These are phyloP conservation scores for Sphagnum contortum DNA, from an alignment of 225 moss, liverwort and hornwort species.

Conservation along the genomic window DNA sequence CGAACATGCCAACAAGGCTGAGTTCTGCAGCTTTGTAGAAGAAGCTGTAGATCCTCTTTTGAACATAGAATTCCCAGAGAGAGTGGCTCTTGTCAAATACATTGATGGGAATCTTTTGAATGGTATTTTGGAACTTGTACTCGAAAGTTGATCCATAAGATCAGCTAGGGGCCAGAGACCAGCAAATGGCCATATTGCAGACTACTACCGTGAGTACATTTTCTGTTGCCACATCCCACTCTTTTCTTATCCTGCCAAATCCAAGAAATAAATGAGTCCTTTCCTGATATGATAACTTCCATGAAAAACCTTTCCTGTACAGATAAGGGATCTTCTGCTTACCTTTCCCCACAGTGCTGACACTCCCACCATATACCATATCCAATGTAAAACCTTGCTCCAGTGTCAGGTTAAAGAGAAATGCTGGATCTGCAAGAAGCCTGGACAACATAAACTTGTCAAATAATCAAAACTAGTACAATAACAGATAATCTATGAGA, in stretches of 20 bases:
- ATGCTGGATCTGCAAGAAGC: constrained; percentile 88
- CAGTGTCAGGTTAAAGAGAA: constrained; percentile 70
- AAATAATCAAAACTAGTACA: too few relatives aligned
- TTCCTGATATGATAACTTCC: too few relatives aligned
- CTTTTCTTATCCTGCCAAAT: constrained; percentile 66
- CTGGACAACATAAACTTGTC: constrained; percentile 16
- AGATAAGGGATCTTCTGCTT: neutral
- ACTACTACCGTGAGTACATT: constrained; percentile 83
- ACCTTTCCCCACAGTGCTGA: constrained; percentile 87
- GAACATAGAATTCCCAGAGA: constrained; percentile 66
- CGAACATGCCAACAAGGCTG: constrained; percentile 51
- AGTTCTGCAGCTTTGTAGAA: constrained; percentile 84
- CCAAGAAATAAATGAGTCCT: too few relatives aligned
- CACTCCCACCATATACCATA: constrained; percentile 93
- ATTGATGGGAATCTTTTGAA: constrained; percentile 89
- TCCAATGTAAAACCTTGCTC: constrained; percentile 74
- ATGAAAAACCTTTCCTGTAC: too few relatives aligned
- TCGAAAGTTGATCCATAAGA: constrained; percentile 91
- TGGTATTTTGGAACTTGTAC: constrained; percentile 78
- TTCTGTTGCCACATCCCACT: constrained; percentile 86
- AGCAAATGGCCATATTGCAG: constrained; percentile 70
- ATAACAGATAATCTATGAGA: too few relatives aligned
- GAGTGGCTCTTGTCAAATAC: constrained; percentile 92
- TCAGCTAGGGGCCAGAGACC: constrained; percentile 83
- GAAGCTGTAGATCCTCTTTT: constrained; percentile 71